These are phyloP conservation scores for Sodiomyces alkalinus DNA, from an alignment of 2,329 filamentous ascomycete genomes.

Conservation along the genomic window DNA sequence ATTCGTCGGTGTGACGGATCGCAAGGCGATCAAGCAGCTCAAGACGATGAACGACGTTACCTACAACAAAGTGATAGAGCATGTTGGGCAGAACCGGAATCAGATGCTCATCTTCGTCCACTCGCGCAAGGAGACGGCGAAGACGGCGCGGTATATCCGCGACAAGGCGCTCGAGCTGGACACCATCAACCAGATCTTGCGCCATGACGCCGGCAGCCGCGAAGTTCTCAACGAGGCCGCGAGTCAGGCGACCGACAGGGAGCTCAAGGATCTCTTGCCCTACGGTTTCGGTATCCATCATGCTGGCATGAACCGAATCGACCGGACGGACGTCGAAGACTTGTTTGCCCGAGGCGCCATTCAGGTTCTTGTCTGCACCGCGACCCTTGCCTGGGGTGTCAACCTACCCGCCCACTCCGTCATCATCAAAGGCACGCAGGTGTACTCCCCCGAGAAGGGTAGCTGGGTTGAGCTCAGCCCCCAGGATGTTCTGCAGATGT, in stretches of 20 bases:
- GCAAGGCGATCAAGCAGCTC: conserved; percentile 95
- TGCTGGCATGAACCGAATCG: conserved; percentile 89
- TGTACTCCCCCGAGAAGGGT: conserved; percentile 97
- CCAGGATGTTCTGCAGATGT: conserved; percentile 96
- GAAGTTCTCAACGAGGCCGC: conserved; percentile 80
- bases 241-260: conserved; percentile 65
- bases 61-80: conserved; percentile 93
- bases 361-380: conserved; percentile 91
- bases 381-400: conserved; percentile 97
- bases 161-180: conserved; percentile 97
- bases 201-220: conserved; percentile 79
- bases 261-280: conserved; percentile 84
- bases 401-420: conserved; percentile 96
- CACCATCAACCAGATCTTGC: conserved; percentile 89
- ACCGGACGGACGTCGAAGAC: conserved; percentile 89
- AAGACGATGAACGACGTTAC: conserved; percentile 99
- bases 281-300: conserved; percentile 98
- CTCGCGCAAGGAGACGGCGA: conserved; percentile 93
- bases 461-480: conserved; percentile 97
- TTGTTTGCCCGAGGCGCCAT: conserved; percentile 84
- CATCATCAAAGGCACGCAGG: conserved; percentile 95
- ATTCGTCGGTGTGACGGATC: conserved; percentile 93
- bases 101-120: conserved; percentile 99
- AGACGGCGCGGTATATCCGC: conserved; percentile 88
- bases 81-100: conserved; percentile 82